phyloP scores from a whole-genome alignment of 108 stramenopile genomes.

The Aurantiochytrium sp. region DNA sequence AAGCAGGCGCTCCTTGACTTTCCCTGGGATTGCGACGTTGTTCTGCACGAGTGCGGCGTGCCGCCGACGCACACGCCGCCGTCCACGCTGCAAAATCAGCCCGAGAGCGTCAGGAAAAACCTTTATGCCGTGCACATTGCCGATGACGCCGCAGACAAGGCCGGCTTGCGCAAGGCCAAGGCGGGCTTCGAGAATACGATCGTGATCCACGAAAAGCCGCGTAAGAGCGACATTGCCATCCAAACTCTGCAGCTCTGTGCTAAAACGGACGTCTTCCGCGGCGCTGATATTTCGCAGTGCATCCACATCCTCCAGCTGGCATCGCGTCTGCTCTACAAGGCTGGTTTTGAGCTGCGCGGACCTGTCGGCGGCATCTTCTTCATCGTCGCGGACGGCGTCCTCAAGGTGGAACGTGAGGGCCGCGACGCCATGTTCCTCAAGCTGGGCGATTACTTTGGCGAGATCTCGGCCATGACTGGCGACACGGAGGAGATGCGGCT shows the following conservation, averaged over 20 bases:
- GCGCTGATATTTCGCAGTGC: not conserved
- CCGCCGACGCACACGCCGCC: constrained; percentile 89
- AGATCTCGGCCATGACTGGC: constrained; percentile 14
- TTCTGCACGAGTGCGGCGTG: constrained; percentile 84
- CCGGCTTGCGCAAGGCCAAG: not conserved
- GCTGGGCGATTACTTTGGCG: constrained; percentile 26
- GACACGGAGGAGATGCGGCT: not conserved
- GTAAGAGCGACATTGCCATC: not conserved
- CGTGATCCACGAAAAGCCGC: constrained; percentile 19
- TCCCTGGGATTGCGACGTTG: constrained; percentile 70
- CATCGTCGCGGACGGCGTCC: not conserved
- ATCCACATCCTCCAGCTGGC: not conserved
- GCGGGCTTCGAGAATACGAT: constrained; percentile 19
- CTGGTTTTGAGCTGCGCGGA: not conserved
- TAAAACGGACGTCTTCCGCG: constrained; percentile 14
- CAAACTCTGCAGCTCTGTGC: constrained; percentile 7
- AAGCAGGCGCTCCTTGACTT: not conserved
- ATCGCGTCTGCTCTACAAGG: not conserved
- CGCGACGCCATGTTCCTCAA: not conserved
- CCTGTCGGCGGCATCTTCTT: not conserved
- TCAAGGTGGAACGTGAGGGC: not conserved
- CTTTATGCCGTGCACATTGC: constrained; percentile 80
- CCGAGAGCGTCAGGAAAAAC: constrained; percentile 66
- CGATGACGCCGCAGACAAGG: not conserved
- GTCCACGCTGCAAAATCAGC: constrained; percentile 67